Conservation (phyloP, 441 rosid genomes). For the Biscutella auriculata region DNA sequence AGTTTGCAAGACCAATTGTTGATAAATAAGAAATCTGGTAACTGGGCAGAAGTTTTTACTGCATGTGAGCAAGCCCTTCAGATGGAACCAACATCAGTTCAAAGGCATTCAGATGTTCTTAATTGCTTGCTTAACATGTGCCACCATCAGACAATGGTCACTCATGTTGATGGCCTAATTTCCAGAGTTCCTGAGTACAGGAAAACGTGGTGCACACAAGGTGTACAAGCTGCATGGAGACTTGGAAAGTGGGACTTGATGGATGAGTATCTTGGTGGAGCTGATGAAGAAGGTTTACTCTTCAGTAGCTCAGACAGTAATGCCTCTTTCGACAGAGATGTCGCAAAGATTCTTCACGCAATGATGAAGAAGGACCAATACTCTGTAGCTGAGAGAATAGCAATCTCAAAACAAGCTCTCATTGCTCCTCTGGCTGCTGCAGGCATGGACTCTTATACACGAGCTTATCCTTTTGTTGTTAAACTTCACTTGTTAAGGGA, state of each 20-base stretch:
- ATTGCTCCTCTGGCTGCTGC: constrained; percentile 99
- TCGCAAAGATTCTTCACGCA: constrained; percentile 87
- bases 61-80: constrained; percentile 97
- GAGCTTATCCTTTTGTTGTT: constrained; percentile 91
- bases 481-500: constrained; percentile 88
- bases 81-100: constrained; percentile 89
- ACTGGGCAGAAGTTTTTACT: constrained; percentile 95
- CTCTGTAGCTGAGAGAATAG: constrained; percentile 75
- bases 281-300: constrained; percentile 75
- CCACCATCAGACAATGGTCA: constrained; percentile 98
- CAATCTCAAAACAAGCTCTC: constrained; percentile 79
- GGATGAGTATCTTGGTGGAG: constrained; percentile 90
- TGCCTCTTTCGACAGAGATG: constrained; percentile 96
- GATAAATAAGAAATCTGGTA: constrained; percentile 84
- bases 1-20: constrained; percentile 89
- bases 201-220: constrained; percentile 99
- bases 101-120: constrained; percentile 92
- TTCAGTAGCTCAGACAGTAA: constrained; percentile 94
- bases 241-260: constrained; percentile 98
- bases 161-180: constrained; percentile 92
- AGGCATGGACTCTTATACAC: constrained; percentile 94
- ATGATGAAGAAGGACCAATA: constrained; percentile 89
- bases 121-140: constrained; percentile 95
- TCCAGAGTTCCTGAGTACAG: constrained; percentile 83
- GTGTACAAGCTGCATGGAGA: constrained; percentile 99